These are phyloP conservation scores for Podila horticola DNA, from an alignment of 192 early-diverging fungal species.

Conservation along the genomic window DNA sequence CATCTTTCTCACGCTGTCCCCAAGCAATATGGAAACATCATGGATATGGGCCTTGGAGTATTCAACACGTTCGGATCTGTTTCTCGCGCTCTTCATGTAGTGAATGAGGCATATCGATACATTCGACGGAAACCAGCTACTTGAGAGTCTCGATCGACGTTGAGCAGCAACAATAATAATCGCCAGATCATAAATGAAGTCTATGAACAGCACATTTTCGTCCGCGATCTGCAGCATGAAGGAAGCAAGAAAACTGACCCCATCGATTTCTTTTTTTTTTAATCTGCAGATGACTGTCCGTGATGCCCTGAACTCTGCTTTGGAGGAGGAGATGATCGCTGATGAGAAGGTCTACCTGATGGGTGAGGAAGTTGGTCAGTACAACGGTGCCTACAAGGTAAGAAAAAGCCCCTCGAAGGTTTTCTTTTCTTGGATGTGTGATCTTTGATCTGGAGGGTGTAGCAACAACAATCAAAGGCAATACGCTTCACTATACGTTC, in stretches of 20 bases:
- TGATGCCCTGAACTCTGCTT: constrained; percentile 96
- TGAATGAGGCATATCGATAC: no score
- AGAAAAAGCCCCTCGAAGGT: not conserved
- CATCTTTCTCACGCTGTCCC: no score
- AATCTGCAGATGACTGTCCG: constrained; percentile 89
- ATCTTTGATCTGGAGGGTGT: not conserved
- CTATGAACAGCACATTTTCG: not conserved
- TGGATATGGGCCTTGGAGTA: no score
- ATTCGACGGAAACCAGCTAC: no score
- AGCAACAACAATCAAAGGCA: no score
- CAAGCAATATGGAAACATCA: no score
- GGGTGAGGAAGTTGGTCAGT: constrained; percentile 98
- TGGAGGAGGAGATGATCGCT: constrained; percentile 95
- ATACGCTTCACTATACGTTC: no score
- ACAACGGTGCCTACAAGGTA: constrained; percentile 99
- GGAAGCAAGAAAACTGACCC: not conserved
- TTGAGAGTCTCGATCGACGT: no score
- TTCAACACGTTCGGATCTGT: no score
- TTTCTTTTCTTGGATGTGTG: not conserved
- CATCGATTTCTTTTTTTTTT: not conserved
- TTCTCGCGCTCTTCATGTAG: no score
- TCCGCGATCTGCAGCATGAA: not conserved
- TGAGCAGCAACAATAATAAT: no score
- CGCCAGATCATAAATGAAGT: no score
- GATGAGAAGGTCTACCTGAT: constrained; percentile 94